Base-by-base conservation (phyloP, 2,329 filamentous ascomycete species). In the Phialophora macrospora region DNA sequence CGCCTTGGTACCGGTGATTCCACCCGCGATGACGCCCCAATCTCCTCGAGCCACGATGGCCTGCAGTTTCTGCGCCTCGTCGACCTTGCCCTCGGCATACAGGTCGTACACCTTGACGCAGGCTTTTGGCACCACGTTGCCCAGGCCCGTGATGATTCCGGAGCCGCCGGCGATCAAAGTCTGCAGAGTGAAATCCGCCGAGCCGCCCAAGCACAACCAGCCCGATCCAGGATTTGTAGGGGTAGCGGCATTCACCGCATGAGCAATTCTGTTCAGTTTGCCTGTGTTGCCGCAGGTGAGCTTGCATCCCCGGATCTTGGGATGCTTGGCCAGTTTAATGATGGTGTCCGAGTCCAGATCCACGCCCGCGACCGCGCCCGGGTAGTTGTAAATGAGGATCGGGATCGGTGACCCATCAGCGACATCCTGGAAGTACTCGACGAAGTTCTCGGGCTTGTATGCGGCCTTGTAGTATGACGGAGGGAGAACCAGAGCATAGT, bases 401-500 rank as follows among this genome's bases (percentile, higher is more conserved):
- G 89, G 88, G 1, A 91, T 74, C 0, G 85, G 82, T 20, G 83
- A 86, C 1, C 82, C 82, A 57, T 83, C 80, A 1, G 89, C 89
- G 3, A 90, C 88, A 41, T 85, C 81, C 41, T 79, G 81, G 81
- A 92, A 93, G 77, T 87, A 92, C 28, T 85, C 82, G 55, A 86
- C 75, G 57, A 88, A 78, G 1, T 84, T 84, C 7, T 85, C 82
- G 11, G 85, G 83, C 28, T 83, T 85, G 74, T 92, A 88, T 24
- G 91, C 80, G 3, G 84, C 75, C 63, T 88, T 85, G 79, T 93
- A 93, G 80, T 93, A 94, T 58, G 86, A 87, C 3, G 91, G 91
- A 11, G 91, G 90, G 30, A 94, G 83, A 3, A 93, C 85, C 63
- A 95, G 83, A 6, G 89, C 90, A 72, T 90, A 91, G 77, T 93